phyloP scores from a whole-genome alignment of 805 yeast species.

The Metschnikowia noctiluminum region DNA sequence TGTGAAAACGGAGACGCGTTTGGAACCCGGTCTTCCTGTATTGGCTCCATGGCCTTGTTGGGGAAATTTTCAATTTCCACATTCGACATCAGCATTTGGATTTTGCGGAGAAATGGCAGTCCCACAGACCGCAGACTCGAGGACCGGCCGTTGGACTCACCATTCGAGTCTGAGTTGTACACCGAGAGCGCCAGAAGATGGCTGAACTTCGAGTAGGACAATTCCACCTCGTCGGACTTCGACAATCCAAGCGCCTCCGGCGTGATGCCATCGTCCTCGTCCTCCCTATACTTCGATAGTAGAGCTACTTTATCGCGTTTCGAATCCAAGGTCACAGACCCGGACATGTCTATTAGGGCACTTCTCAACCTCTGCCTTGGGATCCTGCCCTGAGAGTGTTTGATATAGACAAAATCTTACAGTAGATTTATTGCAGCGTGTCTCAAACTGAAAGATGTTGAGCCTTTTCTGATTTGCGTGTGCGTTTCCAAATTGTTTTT shows the following conservation, averaged over 20 bases:
- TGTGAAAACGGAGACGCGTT: not conserved
- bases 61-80: slow-evolving; percentile 11
- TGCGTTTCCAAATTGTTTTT: no score
- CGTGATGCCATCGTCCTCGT: slow-evolving; percentile 17
- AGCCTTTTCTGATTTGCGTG: no score
- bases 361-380: not conserved
- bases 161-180: slow-evolving; percentile 5
- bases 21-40: not conserved
- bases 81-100: slow-evolving; percentile 20
- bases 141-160: slow-evolving; percentile 4
- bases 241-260: slow-evolving; percentile 30
- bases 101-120: slow-evolving; percentile 30
- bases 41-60: slow-evolving; percentile 1
- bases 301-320: slow-evolving; percentile 8
- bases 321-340: not conserved
- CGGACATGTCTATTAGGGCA: not conserved
- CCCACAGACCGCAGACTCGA: slow-evolving; percentile 2
- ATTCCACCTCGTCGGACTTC: slow-evolving; percentile 22
- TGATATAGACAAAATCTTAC: no score
- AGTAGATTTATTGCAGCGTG: no score
- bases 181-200: slow-evolving; percentile 26
- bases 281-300: slow-evolving; percentile 12
- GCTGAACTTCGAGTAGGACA: slow-evolving; percentile 39
- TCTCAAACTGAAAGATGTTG: no score
- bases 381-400: not conserved